Evolutionary conservation across 2,329 filamentous ascomycete genomes (phyloP).

Genomic region (Paracoccidioides brasiliensis): DNA sequence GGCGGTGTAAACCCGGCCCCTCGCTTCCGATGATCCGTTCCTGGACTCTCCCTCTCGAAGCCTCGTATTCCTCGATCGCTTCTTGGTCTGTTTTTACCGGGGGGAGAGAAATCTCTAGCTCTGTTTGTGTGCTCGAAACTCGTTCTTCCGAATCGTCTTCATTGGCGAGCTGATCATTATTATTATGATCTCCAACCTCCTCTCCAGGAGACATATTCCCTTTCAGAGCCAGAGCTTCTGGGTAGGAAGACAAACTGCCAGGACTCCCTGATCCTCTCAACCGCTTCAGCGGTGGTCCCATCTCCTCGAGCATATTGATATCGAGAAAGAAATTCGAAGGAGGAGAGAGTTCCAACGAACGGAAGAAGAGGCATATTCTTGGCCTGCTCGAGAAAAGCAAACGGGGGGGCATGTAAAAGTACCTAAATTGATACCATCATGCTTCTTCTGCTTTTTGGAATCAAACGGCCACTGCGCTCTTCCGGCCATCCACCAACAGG

Average conservation of each 20-base stretch:
- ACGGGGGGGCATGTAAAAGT: too few species aligned
- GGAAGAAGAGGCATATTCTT: too few species aligned
- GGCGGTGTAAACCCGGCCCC: slow-evolving; percentile 31
- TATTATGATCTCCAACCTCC: background rate
- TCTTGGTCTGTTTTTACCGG: slow-evolving; percentile 52
- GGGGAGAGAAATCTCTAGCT: slow-evolving; percentile 60
- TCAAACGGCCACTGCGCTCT: too few species aligned
- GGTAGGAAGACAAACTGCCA: slow-evolving; percentile 6
- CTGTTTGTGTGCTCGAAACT: slow-evolving; percentile 39
- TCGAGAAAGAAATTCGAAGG: background rate
- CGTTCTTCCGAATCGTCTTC: slow-evolving; percentile 22
- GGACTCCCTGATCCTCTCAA: slow-evolving; percentile 15
- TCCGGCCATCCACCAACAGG: too few species aligned
- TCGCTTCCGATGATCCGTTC: slow-evolving; percentile 30
- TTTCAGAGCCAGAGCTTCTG: slow-evolving; percentile 24
- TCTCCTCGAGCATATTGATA: slow-evolving; percentile 1
- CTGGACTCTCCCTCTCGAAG: slow-evolving; percentile 48
- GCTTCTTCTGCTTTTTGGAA: too few species aligned
- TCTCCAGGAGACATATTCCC: background rate
- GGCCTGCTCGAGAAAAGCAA: background rate
- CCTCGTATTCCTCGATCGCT: slow-evolving; percentile 69
- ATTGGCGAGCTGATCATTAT: slow-evolving; percentile 14
- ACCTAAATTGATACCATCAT: too few species aligned
- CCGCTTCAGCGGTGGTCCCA: slow-evolving; percentile 16
- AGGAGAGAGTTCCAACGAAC: background rate